Conservation (phyloP, 306 rosid species). For the Acmispon strigosus region DNA sequence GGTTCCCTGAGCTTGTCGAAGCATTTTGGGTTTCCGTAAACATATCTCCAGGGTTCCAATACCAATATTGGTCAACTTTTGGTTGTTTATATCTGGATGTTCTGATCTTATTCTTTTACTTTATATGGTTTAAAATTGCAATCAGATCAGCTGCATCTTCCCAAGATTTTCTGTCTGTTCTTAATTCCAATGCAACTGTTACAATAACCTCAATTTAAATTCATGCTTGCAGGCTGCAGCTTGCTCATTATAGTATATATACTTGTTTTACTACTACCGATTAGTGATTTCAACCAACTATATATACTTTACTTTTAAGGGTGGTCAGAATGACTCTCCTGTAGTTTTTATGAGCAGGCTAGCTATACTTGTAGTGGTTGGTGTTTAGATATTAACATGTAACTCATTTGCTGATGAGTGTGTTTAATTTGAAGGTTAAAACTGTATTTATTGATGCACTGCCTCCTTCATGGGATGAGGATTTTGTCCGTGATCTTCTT, state of each 20-base stretch:
- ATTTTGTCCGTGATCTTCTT: conserved; percentile 60
- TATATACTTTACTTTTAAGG: background rate
- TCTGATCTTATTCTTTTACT: background rate
- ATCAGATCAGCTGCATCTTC: background rate
- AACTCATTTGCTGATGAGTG: conserved; percentile 19
- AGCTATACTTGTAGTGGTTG: background rate
- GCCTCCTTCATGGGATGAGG: conserved; percentile 93
- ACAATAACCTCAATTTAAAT: background rate
- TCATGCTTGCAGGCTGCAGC: background rate
- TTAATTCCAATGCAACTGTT: background rate
- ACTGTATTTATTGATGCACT: conserved; percentile 95
- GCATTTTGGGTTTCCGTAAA: background rate
- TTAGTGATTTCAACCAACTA: background rate
- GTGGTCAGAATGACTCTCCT: background rate
- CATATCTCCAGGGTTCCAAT: background rate
- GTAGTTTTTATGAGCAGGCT: background rate
- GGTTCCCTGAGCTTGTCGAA: background rate
- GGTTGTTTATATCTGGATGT: background rate
- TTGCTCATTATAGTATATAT: background rate
- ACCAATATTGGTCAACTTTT: background rate
- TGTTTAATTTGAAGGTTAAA: conserved; percentile 67
- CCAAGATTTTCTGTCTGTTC: background rate
- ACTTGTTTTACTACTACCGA: too few species aligned
- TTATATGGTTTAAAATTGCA: background rate
- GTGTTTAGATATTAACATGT: background rate